Evolutionary conservation across 2,329 filamentous ascomycete species (phyloP), one percentile per base, ranked within the genome.

Genomic region (Bipolaris gigantea): DNA sequence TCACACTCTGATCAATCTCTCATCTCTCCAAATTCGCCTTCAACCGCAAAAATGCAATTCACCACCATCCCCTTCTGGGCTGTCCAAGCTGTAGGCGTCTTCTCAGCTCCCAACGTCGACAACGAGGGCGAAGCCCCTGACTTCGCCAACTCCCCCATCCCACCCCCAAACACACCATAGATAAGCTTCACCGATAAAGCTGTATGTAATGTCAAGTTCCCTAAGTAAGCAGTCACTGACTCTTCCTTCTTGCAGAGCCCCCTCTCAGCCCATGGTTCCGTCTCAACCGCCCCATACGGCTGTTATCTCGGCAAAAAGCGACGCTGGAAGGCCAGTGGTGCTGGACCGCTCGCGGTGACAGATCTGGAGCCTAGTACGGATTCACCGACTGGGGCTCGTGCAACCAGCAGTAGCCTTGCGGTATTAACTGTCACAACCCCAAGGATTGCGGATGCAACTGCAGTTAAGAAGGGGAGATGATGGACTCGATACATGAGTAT

Each of bases 281-380:
- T 18, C 15, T 47, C 44, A 19, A 6, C 4, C 21, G 21, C 44
- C 16, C 44, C 44, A 27, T 47, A 13, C 9, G 44, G 34, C 21
- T 47, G 34, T 30, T 23, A 47, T 18, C 19, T 47, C 5, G 44
- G 44, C 15, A 47, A 47, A 4, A 38, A 47, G n/a, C 44, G 44
- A 19, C 38, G 34, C 44, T 38, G 44, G 44, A 47, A 47, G 9
- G 44, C 19, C n/a, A 47, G 23, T 47, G 44, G 44, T 47, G 44
- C 44, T 47, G 44, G 44, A 47, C 44, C 27, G 44, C 44, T 2
- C 19, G 21, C 0, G 44, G 44, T 38, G 44, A 47, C 9, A 34
- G 44, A 36, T n/a, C 16, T n/a, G 44, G 34, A 36, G 33, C 2
- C 44, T 47, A 34, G 33, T 25, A 38, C 44, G 33, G 33, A 16